Evolutionary conservation across 2,329 filamentous ascomycete species (phyloP).

Genomic region (Aspergillus terreus): DNA sequence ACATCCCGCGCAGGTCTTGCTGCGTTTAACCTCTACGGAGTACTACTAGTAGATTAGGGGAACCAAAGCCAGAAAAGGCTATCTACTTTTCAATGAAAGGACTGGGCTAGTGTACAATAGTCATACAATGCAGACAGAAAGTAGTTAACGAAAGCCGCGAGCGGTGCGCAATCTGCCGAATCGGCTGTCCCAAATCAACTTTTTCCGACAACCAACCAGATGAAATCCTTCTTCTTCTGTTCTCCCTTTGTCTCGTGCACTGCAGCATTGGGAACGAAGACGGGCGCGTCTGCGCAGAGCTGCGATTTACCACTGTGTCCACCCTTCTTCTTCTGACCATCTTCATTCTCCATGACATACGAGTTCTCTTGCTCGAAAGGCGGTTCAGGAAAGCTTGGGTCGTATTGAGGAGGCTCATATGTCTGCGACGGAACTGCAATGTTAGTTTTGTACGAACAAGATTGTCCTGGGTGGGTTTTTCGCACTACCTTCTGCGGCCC

Average conservation of each 20-base stretch:
- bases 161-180: background rate
- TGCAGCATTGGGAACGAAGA: slow-evolving; percentile 15
- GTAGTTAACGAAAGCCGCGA: too few species aligned
- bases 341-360: background rate
- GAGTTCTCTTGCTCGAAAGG: background rate
- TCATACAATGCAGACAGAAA: background rate
- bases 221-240: slow-evolving; percentile 2
- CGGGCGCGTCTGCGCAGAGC: slow-evolving; percentile 21
- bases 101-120: background rate
- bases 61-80: too few species aligned
- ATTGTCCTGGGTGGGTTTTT: background rate
- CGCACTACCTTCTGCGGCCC: slow-evolving; percentile 11
- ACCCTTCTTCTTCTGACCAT: background rate
- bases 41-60: too few species aligned
- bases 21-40: too few species aligned
- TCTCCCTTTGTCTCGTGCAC: background rate
- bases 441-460: background rate
- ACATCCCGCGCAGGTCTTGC: too few species aligned
- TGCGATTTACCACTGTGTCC: background rate
- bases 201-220: slow-evolving; percentile 9
- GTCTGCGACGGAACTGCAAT: background rate
- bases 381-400: background rate
- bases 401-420: slow-evolving; percentile 8
- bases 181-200: background rate
- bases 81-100: background rate